Evolutionary conservation across 2,329 filamentous ascomycete genomes (phyloP).

Genomic region (Talaromyces funiculosus): DNA sequence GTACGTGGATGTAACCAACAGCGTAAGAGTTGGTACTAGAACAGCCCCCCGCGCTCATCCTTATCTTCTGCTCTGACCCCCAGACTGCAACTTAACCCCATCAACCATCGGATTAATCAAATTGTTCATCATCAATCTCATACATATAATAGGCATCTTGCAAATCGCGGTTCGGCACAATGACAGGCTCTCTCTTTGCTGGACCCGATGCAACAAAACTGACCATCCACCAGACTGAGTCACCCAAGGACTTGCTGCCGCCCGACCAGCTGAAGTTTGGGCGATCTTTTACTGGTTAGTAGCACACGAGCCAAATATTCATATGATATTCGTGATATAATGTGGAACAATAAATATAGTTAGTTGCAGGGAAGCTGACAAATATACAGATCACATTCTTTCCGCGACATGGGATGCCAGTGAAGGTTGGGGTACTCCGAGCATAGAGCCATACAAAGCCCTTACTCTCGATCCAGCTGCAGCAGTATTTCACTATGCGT

Average conservation of each 20-base stretch:
- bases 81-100: not conserved
- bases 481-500: conserved; percentile 79
- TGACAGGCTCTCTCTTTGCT: not conserved
- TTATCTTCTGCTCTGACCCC: not conserved
- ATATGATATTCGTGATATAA: not conserved
- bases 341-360: too few species aligned
- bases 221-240: conserved; percentile 1
- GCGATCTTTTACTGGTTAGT: conserved; percentile 13
- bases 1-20: not conserved
- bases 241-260: conserved; percentile 7
- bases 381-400: conserved; percentile 71
- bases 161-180: not conserved
- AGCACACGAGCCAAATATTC: conserved; percentile 43
- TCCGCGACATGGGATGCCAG: conserved; percentile 61
- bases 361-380: not conserved
- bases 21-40: not conserved
- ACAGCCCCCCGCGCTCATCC: conserved; percentile 1
- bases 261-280: conserved; percentile 13
- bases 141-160: not conserved
- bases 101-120: not conserved
- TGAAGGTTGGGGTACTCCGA: conserved; percentile 66
- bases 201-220: not conserved
- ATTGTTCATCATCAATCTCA: not conserved
- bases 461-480: conserved; percentile 74
- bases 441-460: conserved; percentile 71